Evolutionary conservation across 83 land plant genomes (phyloP), one percentile per base, ranked within the genome.

Genomic region (Picea abies): DNA sequence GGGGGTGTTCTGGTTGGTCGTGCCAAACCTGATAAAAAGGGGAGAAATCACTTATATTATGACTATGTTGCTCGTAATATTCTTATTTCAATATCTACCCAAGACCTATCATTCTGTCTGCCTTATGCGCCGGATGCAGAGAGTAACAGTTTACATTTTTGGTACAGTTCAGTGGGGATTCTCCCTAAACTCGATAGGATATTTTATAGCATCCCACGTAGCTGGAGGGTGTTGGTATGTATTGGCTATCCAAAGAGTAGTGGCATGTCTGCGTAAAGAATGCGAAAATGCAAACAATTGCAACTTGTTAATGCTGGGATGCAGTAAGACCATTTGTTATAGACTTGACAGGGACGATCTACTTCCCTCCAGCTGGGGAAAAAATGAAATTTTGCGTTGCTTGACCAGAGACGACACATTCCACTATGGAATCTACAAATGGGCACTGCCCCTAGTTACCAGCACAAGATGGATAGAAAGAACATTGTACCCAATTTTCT

Each of bases 161-260:
- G 97, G 99, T 77, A 93, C 95, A 58, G 92, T 97, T 2, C 93
- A 95, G 94, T 96, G 99, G 99, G 96, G 97, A 6, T 94, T 96
- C 81, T 94, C 81, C 72, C 92, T 94, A 26, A 96, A 96, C 60
- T 90, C 94, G 80, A 93, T 90, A 15, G 97, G 96, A 25, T 96
- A 94, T 85, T 93, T 95, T 82, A 93, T 96, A 22, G 96, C 95
- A 17, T 92, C 98, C 63, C 98, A 95, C 82, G 97, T 93, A 35
- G 94, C 92, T 16, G 99, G 99, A 60, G 95, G 92, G 14, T 95
- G 96, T 78, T 96, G 99, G 99, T 96, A 96, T 82, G 88, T 96
- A 23, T 92, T 96, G 60, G 94, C 92, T 23, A 89, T 90, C 61
- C 97, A 95, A 70, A 86, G 99, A 9, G 88, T 93, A 14, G 92